Evolutionary conservation across 2,329 filamentous ascomycete genomes (phyloP), one percentile per base, ranked within the genome.

Genomic region (Diaporthe humulicola): DNA sequence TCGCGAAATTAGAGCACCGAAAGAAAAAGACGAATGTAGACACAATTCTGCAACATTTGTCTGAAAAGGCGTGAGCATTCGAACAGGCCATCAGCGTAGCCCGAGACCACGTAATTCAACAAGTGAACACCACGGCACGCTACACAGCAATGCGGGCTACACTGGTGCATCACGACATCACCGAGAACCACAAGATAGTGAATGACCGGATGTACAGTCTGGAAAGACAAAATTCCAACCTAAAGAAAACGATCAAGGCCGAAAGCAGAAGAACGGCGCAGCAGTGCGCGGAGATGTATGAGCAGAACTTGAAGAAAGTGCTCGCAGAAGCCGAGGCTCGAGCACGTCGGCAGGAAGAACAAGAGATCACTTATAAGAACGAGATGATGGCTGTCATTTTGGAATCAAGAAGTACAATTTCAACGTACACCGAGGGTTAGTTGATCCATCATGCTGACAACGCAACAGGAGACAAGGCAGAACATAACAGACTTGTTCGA

Each of bases 61-160:
- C 71, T 5, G 71, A 73, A 28, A 67, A 67, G 15, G 67, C 71
- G 1, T 19, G 36, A 40, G 60, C 28, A 10, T 67, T 67, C 19
- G 45, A 67, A n/a, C 36, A 25, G 6, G 71, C 58, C 1, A 28
- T 67, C 19, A 19, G 28, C 14, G 22, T 54, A 22, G 71, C 71
- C 61, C 60, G 58, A 28, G 48, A 73, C n/a, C 60, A 48, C 3
- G 14, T 8, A 14, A 58, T 73, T 22, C 58, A 73, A n/a, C 57
- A 36, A 10, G 45, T 38, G 12, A 36, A 56, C 2, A 67, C 6
- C 2, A 30, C 58, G 25, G 52, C 50, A 8, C 60, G 19, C 6
- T 54, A 64, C 6, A 73, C 36, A 19, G 70, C 70, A 28, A 36
- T 66, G 57, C 42, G 22, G 7, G 38, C 56, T 2, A 61, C 54